Percentiles rank a stretch among this genome's conserved stretches.
These are phyloP conservation scores for Penicillium frequentans DNA, from an alignment of 2,329 filamentous ascomycete species.

Conservation along the genomic window DNA sequence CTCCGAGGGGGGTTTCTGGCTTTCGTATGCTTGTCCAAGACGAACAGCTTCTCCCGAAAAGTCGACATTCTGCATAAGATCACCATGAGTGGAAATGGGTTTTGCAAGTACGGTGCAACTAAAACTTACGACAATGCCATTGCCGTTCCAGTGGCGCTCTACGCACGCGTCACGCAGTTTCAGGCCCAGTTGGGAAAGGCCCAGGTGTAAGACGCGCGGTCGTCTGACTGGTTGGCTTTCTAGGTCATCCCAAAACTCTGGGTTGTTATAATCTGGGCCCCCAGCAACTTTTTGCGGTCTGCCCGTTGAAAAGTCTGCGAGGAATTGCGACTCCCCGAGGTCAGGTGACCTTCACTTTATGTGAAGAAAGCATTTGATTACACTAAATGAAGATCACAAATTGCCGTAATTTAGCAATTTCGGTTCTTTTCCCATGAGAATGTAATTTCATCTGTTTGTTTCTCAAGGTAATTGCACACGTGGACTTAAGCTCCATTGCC, in stretches of 20 bases:
- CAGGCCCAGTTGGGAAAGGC: conserved; percentile 33
- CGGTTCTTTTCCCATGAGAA: neutral
- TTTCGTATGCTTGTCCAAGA: conserved; percentile 28
- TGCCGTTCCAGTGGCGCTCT: conserved; percentile 27
- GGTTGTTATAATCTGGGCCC: conserved; percentile 35
- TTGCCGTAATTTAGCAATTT: too few species aligned
- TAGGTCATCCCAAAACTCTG: conserved; percentile 35
- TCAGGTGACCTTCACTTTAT: conserved; percentile 1
- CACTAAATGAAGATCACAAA: too few species aligned
- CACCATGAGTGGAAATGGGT: neutral
- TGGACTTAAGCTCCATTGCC: neutral
- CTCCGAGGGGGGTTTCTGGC: conserved; percentile 12
- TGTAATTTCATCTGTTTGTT: neutral
- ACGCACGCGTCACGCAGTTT: conserved; percentile 31
- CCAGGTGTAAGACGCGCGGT: conserved; percentile 34
- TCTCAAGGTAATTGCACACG: neutral
- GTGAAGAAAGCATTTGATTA: too few species aligned
- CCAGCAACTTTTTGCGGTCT: conserved; percentile 23
- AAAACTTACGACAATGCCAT: conserved; percentile 33
- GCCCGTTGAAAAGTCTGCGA: neutral
- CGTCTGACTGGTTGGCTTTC: conserved; percentile 11
- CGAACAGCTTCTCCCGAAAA: conserved; percentile 41
- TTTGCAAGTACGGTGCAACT: neutral
- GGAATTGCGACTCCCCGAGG: too few species aligned
- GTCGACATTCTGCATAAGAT: conserved; percentile 33